Conservation (phyloP, 2,329 filamentous ascomycete genomes). For the Microcyclosporella mali region DNA sequence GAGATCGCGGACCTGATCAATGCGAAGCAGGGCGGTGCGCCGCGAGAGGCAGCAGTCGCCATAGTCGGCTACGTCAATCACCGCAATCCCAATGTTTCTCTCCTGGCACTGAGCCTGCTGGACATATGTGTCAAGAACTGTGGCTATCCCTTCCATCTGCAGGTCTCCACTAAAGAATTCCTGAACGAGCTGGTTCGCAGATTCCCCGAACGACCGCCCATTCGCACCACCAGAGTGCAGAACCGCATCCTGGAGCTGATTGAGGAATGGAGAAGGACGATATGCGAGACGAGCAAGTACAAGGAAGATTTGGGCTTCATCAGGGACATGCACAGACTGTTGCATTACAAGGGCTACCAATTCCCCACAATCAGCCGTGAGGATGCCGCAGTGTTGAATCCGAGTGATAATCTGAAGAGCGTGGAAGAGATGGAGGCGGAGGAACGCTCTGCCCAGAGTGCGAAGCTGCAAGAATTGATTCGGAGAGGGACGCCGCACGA, state of each 20-base stretch:
- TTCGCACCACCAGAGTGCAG: constrained; percentile 81
- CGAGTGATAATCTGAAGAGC: constrained; percentile 92
- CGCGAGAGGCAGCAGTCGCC: constrained; percentile 85
- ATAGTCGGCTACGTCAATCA: constrained; percentile 96
- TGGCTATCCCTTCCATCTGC: constrained; percentile 96
- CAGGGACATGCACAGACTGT: constrained; percentile 89
- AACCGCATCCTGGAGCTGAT: constrained; percentile 89
- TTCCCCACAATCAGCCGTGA: constrained; percentile 90
- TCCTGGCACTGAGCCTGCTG: constrained; percentile 81
- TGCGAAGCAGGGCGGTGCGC: constrained; percentile 90
- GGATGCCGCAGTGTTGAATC: constrained; percentile 93
- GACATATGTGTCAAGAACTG: constrained; percentile 99
- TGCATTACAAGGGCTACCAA: constrained; percentile 94
- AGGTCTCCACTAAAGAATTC: constrained; percentile 98
- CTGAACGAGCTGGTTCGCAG: constrained; percentile 94
- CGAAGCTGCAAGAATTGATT: constrained; percentile 96
- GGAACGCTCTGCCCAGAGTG: constrained; percentile 86
- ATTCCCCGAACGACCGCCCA: constrained; percentile 87
- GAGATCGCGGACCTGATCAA: constrained; percentile 97
- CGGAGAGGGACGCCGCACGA: constrained; percentile 86
- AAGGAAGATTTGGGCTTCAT: constrained; percentile 96
- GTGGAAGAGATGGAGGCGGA: constrained; percentile 99
- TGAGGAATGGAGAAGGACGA: constrained; percentile 96
- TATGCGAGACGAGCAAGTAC: constrained; percentile 96
- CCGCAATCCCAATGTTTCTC: constrained; percentile 88